Evolutionary conservation across 768 basidiomycete species (phyloP).

Genomic region (Termitomyces sp.): DNA sequence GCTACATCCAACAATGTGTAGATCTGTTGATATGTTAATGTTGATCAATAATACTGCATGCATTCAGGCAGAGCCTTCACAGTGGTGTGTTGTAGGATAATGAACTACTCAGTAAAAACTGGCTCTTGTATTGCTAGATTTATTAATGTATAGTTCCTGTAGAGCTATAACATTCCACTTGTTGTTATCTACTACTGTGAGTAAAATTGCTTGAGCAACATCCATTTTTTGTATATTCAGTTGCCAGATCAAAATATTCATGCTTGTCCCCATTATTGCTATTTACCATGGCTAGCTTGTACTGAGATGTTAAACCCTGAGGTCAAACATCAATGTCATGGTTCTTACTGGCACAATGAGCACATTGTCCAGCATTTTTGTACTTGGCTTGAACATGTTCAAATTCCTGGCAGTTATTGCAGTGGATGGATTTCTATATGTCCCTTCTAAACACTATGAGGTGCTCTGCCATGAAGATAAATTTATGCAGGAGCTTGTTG

Average conservation of each 20-base stretch:
- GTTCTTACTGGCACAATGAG: background rate
- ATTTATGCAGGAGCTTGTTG: background rate
- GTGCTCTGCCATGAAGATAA: background rate
- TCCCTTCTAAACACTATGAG: background rate
- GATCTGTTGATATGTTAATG: too few relatives aligned
- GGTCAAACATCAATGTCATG: background rate
- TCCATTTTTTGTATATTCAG: background rate
- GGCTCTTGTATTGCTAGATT: background rate
- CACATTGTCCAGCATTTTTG: background rate
- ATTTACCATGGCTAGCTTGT: background rate
- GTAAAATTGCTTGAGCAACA: background rate
- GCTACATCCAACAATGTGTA: background rate
- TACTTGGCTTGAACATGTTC: constrained; percentile 1
- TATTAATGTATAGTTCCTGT: background rate
- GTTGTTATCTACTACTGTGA: background rate
- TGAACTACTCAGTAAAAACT: background rate
- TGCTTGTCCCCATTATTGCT: background rate
- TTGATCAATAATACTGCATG: background rate
- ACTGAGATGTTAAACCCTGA: background rate
- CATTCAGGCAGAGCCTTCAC: background rate
- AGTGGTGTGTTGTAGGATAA: background rate
- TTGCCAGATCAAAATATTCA: background rate
- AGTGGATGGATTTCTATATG: background rate
- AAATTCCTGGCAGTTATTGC: too few relatives aligned
- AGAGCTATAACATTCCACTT: background rate